phyloP scores from a whole-genome alignment of 1,284 basidiomycete species.

The Ganoderma meredithae region DNA sequence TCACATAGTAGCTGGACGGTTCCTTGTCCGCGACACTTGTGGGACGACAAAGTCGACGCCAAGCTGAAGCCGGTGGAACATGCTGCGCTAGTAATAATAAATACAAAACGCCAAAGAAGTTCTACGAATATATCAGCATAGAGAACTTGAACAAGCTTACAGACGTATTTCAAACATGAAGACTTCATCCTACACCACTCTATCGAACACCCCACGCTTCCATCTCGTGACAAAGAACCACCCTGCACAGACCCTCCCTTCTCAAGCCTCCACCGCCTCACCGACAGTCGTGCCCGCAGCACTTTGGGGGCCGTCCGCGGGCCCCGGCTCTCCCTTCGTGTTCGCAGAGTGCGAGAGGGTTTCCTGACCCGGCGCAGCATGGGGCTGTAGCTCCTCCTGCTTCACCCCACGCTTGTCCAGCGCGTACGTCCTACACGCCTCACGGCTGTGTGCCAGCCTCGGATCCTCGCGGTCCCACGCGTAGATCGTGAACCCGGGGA shows the following conservation, averaged over 20 bases:
- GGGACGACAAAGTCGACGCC: too few species aligned
- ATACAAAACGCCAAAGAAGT: not conserved
- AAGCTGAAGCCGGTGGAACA: too few species aligned
- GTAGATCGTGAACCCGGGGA: slow-evolving; percentile 65
- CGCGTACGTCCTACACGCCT: slow-evolving; percentile 72
- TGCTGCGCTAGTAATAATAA: too few species aligned
- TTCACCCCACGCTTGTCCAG: slow-evolving; percentile 60
- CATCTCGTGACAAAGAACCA: not conserved
- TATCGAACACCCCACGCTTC: not conserved
- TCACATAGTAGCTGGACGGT: too few species aligned
- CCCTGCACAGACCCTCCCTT: not conserved
- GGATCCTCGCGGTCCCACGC: slow-evolving; percentile 67
- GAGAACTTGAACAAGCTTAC: not conserved
- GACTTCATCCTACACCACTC: not conserved
- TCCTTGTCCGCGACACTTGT: too few species aligned
- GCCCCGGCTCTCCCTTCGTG: slow-evolving; percentile 12
- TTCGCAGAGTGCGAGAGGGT: slow-evolving; percentile 48
- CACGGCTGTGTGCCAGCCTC: slow-evolving; percentile 60
- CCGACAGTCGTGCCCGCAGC: slow-evolving; percentile 6
- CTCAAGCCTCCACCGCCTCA: slow-evolving; percentile 10
- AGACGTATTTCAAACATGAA: not conserved
- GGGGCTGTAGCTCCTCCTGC: slow-evolving; percentile 68
- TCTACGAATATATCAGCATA: not conserved
- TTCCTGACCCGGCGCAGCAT: slow-evolving; percentile 59
- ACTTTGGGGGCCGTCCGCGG: slow-evolving; percentile 1